Evolutionary conservation across 73 alveolate genomes (phyloP).

Genomic region (Paramecium sexaurelia): DNA sequence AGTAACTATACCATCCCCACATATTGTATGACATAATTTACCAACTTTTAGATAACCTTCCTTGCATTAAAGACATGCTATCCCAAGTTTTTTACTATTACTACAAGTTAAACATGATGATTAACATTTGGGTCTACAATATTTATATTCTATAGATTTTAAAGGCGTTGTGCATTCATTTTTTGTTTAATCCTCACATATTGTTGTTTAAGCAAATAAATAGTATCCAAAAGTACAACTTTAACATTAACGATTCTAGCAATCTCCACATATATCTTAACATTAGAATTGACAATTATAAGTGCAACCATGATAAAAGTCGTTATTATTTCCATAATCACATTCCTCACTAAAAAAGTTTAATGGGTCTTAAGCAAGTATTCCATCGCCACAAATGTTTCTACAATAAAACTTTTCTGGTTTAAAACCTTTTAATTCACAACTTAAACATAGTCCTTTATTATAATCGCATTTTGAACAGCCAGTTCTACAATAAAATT

Average conservation of each 20-base stretch:
- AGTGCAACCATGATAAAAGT: neutral
- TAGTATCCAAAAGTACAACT: neutral
- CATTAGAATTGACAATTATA: neutral
- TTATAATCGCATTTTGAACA: neutral
- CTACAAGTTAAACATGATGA: neutral
- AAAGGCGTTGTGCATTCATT: neutral
- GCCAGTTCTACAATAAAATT: neutral
- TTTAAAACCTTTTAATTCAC: neutral
- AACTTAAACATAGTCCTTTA: neutral
- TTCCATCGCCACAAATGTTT: neutral
- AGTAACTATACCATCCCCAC: neutral
- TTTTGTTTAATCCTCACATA: neutral
- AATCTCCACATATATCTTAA: neutral
- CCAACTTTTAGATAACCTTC: neutral
- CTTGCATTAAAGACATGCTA: neutral
- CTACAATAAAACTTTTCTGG: neutral
- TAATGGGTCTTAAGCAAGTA: neutral
- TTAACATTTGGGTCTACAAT: neutral
- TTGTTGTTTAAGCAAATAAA: neutral
- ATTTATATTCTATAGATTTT: neutral
- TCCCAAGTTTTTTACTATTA: neutral
- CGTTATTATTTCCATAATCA: conserved; percentile 3
- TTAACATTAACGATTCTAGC: neutral
- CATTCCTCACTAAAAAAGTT: neutral
- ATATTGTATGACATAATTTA: neutral